Conservation (phyloP, 140 eudicot genomes). For the Oenanthe javanica region DNA sequence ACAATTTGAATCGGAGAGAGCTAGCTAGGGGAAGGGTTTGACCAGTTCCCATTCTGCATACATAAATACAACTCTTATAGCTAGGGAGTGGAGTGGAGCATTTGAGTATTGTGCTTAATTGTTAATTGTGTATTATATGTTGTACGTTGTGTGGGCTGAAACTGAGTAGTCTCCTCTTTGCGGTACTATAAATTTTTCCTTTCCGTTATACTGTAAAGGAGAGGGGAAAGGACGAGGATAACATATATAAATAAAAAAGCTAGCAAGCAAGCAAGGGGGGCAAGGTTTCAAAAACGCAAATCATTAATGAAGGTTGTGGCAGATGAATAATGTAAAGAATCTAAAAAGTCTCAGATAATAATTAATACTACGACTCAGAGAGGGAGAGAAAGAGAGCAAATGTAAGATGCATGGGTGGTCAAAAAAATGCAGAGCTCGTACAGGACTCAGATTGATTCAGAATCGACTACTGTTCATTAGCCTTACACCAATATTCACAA, state of each 20-base stretch:
- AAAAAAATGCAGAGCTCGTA: slow-evolving; percentile 9
- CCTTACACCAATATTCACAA: not conserved
- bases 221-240: not conserved
- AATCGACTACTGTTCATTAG: slow-evolving; percentile 7
- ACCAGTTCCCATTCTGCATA: not conserved
- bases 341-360: not conserved
- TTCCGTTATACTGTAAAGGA: not conserved
- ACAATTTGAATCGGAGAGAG: not conserved
- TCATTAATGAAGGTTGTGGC: slow-evolving; percentile 2
- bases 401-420: slow-evolving; percentile 10
- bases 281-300: not conserved
- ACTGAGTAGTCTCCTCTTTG: not conserved
- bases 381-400: slow-evolving; percentile 5
- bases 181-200: not conserved
- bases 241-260: too few species aligned
- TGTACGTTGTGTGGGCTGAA: not conserved
- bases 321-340: slow-evolving; percentile 3
- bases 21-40: not conserved
- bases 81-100: too few species aligned
- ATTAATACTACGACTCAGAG: slow-evolving; percentile 5
- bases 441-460: slow-evolving; percentile 9
- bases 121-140: too few species aligned
- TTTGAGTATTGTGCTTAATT: too few species aligned
- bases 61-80: not conserved
- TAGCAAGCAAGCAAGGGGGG: too few species aligned